Evolutionary conservation across 768 basidiomycete species (phyloP), one percentile per base, ranked within the genome.

Genomic region (Leucosporidium scottii): DNA sequence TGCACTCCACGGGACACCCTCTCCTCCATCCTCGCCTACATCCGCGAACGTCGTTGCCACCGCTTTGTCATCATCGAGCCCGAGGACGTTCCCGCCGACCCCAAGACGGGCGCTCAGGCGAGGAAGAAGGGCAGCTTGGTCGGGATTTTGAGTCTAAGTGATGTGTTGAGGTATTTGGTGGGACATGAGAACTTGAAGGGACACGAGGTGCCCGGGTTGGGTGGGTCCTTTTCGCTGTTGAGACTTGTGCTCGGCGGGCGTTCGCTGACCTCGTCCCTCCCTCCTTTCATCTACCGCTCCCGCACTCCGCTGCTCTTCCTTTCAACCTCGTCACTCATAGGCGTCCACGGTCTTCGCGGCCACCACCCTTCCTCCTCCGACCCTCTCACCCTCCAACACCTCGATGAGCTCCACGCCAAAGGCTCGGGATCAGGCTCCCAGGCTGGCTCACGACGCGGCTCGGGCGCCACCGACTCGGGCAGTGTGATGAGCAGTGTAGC

Each of bases 1-100:
- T 98, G 96, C 77, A 91, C 90, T 0, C 90, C 91, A 1, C 84
- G 86, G 3, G 94, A 98, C 76, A 93, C 93, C 0, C 82, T 99
- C 31, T 89, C 88, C 5, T 92, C 91, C 2, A 84, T 98, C 10
- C 83, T 99, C 58, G 86, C 90, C 73, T 84, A 96, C 27, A 90
- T 98, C 76, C 91, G 91, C 79, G 90, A 93, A 78, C 86, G 93
- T 34, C 83, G 96, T 39, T 91, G 96, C 20, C 96, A 99, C 77
- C 86, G 96, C 59, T 80, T 61, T 21, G 65, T 70, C 54, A 70
- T 73, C 17, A 62, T 71, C 61, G 62, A 73, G 56, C 62, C 62
- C 8, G 65, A 64, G 27, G 72, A 75, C 63, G 65, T 68, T 5
- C 65, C 69, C 0, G 50, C 66, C 4, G 47, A 59, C 53, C 39